Evolutionary conservation across 75 land plant genomes (phyloP), one percentile per base, ranked within the genome.

Genomic region (Sequoia sempervirens): DNA sequence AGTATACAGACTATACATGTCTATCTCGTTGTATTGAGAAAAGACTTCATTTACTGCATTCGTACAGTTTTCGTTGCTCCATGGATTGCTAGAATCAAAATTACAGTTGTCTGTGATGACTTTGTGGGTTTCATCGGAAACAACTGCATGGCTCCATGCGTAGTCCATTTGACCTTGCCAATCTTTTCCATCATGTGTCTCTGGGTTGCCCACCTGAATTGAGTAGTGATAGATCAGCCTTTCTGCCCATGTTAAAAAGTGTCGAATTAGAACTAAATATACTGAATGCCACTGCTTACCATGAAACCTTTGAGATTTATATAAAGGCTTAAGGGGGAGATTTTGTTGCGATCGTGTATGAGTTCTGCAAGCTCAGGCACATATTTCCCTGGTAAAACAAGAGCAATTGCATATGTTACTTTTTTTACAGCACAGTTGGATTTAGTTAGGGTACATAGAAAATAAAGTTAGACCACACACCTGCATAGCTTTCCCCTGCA

Each of bases 401-500:
- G 20, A 2, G 17, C 0, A 4, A 15, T 1, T 50, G 5, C 32
- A 28, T 28, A 53, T 53, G 18, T 28, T 36, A 53, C n/a, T n/a
- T n/a, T n/a, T 17, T 53, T 15, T 23, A 38, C 47, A 41, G 0
- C 14, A 45, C 3, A 78, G 1, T 43, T 78, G 15, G 47, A 45
- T 20, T 15, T 38, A 30, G 23, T 36, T 38, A 80, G 4, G n/a
- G 47, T 32, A 6, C 30, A 80, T 52, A 28, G 36, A 18, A 5
- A 47, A 5, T 36, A 41, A 13, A 81, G 37, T 43, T 37, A 12
- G 2, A 38, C 28, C 8, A 17, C 82, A 37, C 41, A 94, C 98
- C 98, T 87, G 92, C 96, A 84, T 96, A 96, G 83, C 98, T 96
- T 87, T 96, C 98, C 83, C 98, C 98, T 17, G 95, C 80, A 20